A percentile compares a stretch with the other conserved stretches of the same genome.
Conservation (phyloP, 2,329 filamentous ascomycete genomes). For the Arachnomyces sp. region DNA sequence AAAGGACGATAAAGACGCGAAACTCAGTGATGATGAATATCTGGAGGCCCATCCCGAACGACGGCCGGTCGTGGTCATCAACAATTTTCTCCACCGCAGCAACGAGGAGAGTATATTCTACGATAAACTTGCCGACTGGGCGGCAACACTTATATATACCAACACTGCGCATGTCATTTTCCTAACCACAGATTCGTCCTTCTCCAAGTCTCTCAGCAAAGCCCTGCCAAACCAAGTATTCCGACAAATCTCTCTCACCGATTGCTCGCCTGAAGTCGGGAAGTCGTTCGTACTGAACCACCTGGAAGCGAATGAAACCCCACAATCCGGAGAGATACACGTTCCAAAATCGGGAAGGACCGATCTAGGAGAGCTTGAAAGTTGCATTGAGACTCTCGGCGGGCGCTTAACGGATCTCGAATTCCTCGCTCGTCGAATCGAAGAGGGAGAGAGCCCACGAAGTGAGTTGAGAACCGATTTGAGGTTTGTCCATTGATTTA, state of each 20-base stretch:
- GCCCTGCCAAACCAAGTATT: constrained; percentile 87
- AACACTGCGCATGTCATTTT: constrained; percentile 94
- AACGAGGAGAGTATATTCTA: constrained; percentile 58
- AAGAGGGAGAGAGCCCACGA: constrained; percentile 72
- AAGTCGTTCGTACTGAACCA: constrained; percentile 85
- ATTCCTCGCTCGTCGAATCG: constrained; percentile 82
- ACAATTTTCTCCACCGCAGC: constrained; percentile 81
- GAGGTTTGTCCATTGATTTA: background rate
- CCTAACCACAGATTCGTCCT: constrained; percentile 80
- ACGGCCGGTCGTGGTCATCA: constrained; percentile 75
- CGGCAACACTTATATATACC: constrained; percentile 71
- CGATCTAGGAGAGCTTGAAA: constrained; percentile 65
- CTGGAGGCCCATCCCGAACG: constrained; percentile 81
- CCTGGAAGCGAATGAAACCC: constrained; percentile 36
- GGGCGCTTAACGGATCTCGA: constrained; percentile 94
- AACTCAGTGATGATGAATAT: constrained; percentile 73
- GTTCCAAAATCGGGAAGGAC: constrained; percentile 31
- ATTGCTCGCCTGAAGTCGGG: constrained; percentile 76
- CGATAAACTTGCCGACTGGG: constrained; percentile 82
- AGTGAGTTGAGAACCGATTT: constrained; percentile 26
- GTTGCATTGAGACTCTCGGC: constrained; percentile 71
- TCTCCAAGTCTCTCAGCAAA: constrained; percentile 77
- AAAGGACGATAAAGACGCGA: constrained; percentile 64
- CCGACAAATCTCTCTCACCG: constrained; percentile 73
- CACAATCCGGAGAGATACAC: constrained; percentile 25